Conservation (phyloP, 1,139 yeast genomes). For the Meyerozyma sp. region DNA sequence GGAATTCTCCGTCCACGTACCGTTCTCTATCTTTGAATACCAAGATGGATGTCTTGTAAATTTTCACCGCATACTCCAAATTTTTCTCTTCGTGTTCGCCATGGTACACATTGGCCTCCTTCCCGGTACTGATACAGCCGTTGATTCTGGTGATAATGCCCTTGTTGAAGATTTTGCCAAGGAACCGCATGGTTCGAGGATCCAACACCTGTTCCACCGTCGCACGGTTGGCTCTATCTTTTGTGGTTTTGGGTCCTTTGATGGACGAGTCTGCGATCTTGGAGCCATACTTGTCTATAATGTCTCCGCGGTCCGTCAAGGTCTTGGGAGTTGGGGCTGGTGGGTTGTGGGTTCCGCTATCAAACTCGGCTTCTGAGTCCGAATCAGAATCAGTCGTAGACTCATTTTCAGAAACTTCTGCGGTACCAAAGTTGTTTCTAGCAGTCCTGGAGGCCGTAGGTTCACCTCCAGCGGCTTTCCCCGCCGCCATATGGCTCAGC, state of each 20-base stretch:
- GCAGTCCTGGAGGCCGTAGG: not conserved
- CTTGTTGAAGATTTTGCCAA: conserved; percentile 74
- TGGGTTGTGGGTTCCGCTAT: not conserved
- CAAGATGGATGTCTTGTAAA: conserved; percentile 90
- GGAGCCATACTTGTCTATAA: conserved; percentile 56
- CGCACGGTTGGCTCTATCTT: conserved; percentile 89
- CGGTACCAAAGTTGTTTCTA: not conserved
- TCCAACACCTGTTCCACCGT: conserved; percentile 96
- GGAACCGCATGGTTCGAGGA: conserved; percentile 83
- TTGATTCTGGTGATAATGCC: conserved; percentile 82
- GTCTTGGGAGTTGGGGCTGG: conserved; percentile 15
- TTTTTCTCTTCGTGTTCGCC: conserved; percentile 66
- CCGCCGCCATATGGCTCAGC: not conserved
- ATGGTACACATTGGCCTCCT: conserved; percentile 97
- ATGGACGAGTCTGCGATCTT: conserved; percentile 60
- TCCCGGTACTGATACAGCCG: conserved; percentile 95
- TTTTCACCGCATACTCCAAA: conserved; percentile 78
- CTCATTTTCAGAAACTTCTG: not conserved
- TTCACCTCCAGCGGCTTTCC: not conserved
- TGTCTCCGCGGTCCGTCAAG: conserved; percentile 48
- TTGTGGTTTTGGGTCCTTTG: conserved; percentile 51
- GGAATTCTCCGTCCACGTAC: conserved; percentile 92
- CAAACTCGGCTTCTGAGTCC: conserved; percentile 5
- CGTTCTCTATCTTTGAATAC: conserved; percentile 95
- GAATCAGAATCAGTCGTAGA: conserved; percentile 2